Conservation (phyloP, 2,329 filamentous ascomycete genomes). For the Epichloe hybrida region DNA sequence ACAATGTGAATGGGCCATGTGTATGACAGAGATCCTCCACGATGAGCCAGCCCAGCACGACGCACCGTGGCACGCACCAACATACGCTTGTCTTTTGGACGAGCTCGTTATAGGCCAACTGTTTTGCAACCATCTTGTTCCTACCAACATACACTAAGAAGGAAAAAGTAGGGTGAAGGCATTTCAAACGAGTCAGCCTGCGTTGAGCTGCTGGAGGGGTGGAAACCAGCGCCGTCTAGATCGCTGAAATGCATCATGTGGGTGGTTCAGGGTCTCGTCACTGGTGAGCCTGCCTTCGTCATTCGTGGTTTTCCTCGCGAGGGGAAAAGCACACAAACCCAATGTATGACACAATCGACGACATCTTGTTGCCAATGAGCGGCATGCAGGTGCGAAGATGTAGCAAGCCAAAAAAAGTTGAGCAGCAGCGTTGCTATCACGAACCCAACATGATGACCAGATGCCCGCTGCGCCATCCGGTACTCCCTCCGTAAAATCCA, state of each 20-base stretch:
- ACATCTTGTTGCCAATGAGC: neutral
- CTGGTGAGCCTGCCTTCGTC: neutral
- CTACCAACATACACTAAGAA: neutral
- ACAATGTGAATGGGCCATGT: too few species aligned
- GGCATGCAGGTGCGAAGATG: too few species aligned
- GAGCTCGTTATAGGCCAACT: neutral
- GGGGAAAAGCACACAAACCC: neutral
- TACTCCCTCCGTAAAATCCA: neutral
- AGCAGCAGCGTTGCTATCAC: neutral
- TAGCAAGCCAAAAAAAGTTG: too few species aligned
- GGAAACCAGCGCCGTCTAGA: slow-evolving; percentile 3
- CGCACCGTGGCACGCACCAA: neutral
- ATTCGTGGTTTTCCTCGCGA: slow-evolving; percentile 1
- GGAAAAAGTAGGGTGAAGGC: neutral
- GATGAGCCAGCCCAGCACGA: neutral
- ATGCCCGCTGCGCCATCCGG: neutral
- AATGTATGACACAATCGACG: neutral
- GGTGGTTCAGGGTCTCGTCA: slow-evolving; percentile 4
- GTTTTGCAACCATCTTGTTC: neutral
- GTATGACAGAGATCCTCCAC: too few species aligned
- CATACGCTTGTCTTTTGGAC: neutral
- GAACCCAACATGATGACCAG: neutral
- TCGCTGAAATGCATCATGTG: slow-evolving; percentile 9
- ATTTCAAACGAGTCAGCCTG: neutral
- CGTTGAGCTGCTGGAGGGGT: too few species aligned